phyloP scores from a whole-genome alignment of 73 alveolate species.

The Durusdinium trenchii region DNA sequence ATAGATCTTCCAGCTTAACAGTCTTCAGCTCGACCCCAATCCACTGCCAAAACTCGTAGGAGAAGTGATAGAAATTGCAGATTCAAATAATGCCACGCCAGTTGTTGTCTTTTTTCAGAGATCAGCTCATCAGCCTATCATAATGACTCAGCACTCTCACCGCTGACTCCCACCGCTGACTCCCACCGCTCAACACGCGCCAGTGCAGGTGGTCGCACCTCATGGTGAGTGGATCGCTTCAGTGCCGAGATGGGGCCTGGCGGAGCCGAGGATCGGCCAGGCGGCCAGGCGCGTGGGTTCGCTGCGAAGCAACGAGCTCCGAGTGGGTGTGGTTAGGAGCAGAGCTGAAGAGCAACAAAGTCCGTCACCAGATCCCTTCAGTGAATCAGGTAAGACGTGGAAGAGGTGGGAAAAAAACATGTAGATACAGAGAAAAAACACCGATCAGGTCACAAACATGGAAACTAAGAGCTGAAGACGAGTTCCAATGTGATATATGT shows the following conservation, averaged over 20 bases:
- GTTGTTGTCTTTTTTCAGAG: too few species aligned
- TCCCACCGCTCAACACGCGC: background rate
- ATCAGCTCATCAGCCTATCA: too few species aligned
- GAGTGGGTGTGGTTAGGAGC: background rate
- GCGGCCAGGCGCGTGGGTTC: background rate
- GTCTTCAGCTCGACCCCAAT: too few species aligned
- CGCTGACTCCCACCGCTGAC: background rate
- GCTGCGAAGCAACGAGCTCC: background rate
- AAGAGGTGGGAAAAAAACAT: background rate
- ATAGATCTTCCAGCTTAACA: too few species aligned
- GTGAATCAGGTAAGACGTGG: too few species aligned
- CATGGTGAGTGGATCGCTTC: constrained; percentile 50
- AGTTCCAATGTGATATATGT: background rate
- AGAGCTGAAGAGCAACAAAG: background rate
- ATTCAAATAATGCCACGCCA: too few species aligned
- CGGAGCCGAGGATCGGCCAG: background rate
- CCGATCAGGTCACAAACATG: background rate
- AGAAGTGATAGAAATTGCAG: too few species aligned
- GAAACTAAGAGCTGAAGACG: background rate
- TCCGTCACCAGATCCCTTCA: too few species aligned
- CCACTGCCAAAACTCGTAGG: too few species aligned
- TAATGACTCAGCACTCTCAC: too few species aligned
- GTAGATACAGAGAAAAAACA: too few species aligned
- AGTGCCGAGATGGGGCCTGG: constrained; percentile 8
- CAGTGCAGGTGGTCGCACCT: too few species aligned